Evolutionary conservation across 1,284 basidiomycete species (phyloP).

Genomic region (Serendipita sp.): DNA sequence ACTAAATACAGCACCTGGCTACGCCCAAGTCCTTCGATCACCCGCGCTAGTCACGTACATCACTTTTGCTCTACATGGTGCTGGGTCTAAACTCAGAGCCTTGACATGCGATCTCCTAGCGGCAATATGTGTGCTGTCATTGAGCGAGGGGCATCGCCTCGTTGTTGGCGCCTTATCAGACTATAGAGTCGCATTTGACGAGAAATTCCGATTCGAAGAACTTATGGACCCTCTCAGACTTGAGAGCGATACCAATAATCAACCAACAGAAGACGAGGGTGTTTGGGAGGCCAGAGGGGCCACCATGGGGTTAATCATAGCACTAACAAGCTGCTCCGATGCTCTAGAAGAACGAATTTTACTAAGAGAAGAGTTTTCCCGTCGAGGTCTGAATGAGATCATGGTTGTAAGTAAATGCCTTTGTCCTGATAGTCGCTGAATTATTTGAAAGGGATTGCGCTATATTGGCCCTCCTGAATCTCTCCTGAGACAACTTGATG

Average conservation of each 20-base stretch:
- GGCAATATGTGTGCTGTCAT: conserved; percentile 65
- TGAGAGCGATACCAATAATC: conserved; percentile 25
- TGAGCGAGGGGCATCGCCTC: conserved; percentile 54
- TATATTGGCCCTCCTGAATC: conserved; percentile 64
- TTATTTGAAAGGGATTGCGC: conserved; percentile 40
- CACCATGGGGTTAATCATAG: conserved; percentile 67
- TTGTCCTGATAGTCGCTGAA: neutral
- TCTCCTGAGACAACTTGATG: conserved; percentile 58
- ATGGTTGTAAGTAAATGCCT: conserved; percentile 50
- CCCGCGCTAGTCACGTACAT: conserved; percentile 60
- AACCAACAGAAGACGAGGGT: conserved; percentile 41
- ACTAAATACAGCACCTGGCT: conserved; percentile 75
- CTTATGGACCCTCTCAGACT: conserved; percentile 52
- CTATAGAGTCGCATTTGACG: conserved; percentile 54
- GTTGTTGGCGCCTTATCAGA: conserved; percentile 72
- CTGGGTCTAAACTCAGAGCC: conserved; percentile 56
- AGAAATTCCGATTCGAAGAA: conserved; percentile 68
- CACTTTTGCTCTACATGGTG: conserved; percentile 48
- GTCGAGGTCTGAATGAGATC: conserved; percentile 69
- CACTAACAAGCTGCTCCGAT: conserved; percentile 64
- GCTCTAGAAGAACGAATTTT: conserved; percentile 63
- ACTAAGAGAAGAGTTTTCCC: conserved; percentile 65
- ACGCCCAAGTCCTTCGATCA: conserved; percentile 51
- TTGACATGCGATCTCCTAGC: conserved; percentile 69
- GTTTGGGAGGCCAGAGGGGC: conserved; percentile 73